Evolutionary conservation across 768 basidiomycete species (phyloP).

Genomic region (Paxillus ammoniavirescens): DNA sequence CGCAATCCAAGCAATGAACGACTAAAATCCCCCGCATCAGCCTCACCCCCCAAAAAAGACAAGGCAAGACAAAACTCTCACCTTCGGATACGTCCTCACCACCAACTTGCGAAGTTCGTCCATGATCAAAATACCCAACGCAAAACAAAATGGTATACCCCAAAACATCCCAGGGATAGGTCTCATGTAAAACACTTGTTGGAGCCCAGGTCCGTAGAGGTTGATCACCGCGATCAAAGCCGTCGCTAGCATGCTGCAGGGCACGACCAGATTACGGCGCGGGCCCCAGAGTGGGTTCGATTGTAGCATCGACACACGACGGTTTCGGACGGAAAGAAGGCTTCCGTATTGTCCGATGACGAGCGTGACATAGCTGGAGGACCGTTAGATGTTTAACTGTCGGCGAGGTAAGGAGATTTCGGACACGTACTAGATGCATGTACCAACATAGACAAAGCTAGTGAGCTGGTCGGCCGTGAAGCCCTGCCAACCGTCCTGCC

Average conservation of each 20-base stretch:
- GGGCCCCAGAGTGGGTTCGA: slow-evolving; percentile 37
- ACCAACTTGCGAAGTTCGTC: slow-evolving; percentile 47
- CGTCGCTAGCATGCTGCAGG: slow-evolving; percentile 33
- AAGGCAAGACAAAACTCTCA: slow-evolving; percentile 9
- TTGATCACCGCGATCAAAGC: slow-evolving; percentile 32
- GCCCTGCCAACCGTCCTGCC: slow-evolving; percentile 37
- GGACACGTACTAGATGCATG: slow-evolving; percentile 39
- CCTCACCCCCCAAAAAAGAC: neutral
- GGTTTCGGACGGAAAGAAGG: slow-evolving; percentile 27
- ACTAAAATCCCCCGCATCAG: slow-evolving; percentile 11
- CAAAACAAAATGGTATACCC: slow-evolving; percentile 42
- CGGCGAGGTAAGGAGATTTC: neutral
- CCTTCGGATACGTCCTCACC: slow-evolving; percentile 44
- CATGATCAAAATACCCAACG: slow-evolving; percentile 39
- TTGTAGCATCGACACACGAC: slow-evolving; percentile 25
- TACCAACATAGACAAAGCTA: slow-evolving; percentile 38
- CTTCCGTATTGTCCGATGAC: slow-evolving; percentile 28
- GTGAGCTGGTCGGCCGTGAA: slow-evolving; percentile 28
- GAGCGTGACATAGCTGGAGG: slow-evolving; percentile 34
- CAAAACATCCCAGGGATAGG: slow-evolving; percentile 46
- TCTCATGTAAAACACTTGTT: slow-evolving; percentile 35
- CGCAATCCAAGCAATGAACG: slow-evolving; percentile 20
- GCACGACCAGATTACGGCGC: slow-evolving; percentile 34
- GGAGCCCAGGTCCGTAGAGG: slow-evolving; percentile 35
- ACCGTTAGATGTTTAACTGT: neutral